A percentile compares a stretch with the other conserved stretches of the same genome.
These are phyloP conservation scores for Thelonectria discophora DNA, from an alignment of 2,329 filamentous ascomycete species.

Conservation along the genomic window DNA sequence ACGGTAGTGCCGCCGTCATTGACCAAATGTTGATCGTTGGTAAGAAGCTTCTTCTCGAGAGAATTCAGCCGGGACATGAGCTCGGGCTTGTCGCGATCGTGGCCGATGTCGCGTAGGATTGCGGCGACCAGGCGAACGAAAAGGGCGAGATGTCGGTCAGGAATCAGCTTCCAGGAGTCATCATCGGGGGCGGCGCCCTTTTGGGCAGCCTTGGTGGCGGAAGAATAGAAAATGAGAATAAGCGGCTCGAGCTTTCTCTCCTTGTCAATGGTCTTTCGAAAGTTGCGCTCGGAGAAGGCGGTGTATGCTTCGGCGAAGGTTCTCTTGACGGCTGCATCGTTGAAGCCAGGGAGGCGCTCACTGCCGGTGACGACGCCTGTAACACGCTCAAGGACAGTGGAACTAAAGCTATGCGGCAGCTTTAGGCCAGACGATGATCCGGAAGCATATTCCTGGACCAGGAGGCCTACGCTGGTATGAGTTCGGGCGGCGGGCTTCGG, in stretches of 20 bases:
- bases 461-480: slow-evolving; percentile 81
- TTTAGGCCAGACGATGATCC: slow-evolving; percentile 61
- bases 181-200: slow-evolving; percentile 79
- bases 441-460: slow-evolving; percentile 84
- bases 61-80: slow-evolving; percentile 80
- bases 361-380: slow-evolving; percentile 82
- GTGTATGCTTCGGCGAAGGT: slow-evolving; percentile 96
- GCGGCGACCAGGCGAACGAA: slow-evolving; percentile 88
- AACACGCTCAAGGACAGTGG: slow-evolving; percentile 73
- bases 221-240: slow-evolving; percentile 95
- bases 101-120: slow-evolving; percentile 84
- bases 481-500: slow-evolving; percentile 67
- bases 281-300: slow-evolving; percentile 86
- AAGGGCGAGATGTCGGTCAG: slow-evolving; percentile 92
- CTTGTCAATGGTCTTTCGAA: slow-evolving; percentile 92
- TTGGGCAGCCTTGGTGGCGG: slow-evolving; percentile 85
- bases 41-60: slow-evolving; percentile 91
- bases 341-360: slow-evolving; percentile 87
- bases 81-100: slow-evolving; percentile 85
- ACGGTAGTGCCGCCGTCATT: slow-evolving; percentile 62
- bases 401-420: slow-evolving; percentile 65
- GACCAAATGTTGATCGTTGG: slow-evolving; percentile 87
- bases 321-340: slow-evolving; percentile 88
- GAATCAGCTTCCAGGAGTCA: slow-evolving; percentile 88
- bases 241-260: slow-evolving; percentile 92